phyloP scores from a whole-genome alignment of 768 basidiomycete genomes.

The Termitomyces sp. region DNA sequence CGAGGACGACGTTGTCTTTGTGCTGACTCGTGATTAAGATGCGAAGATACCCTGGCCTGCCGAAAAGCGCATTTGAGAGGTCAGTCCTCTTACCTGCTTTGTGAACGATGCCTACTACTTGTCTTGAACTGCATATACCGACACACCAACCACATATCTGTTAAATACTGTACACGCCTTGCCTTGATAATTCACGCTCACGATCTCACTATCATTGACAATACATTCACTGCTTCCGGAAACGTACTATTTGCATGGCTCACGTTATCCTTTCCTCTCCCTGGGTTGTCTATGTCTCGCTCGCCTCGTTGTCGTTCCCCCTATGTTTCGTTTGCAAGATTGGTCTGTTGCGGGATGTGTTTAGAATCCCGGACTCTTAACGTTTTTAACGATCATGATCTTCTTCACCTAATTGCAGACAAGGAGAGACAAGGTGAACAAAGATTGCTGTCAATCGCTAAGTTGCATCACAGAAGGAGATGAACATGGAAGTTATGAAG shows the following conservation, averaged over 20 bases:
- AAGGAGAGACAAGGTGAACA: background rate
- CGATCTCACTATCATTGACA: conserved; percentile 1
- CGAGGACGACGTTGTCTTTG: conserved; percentile 78
- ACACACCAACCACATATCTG: background rate
- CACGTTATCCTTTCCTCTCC: background rate
- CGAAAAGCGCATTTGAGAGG: conserved; percentile 24
- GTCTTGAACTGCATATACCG: conserved; percentile 6
- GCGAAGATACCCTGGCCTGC: conserved; percentile 38
- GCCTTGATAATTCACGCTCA: conserved; percentile 11
- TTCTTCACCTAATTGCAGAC: background rate
- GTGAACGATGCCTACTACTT: conserved; percentile 4
- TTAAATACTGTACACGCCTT: conserved; percentile 1
- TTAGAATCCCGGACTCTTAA: background rate
- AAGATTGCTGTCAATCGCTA: background rate
- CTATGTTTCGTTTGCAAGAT: background rate
- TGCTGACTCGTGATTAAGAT: conserved; percentile 43
- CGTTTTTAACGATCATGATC: background rate
- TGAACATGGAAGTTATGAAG: too few relatives aligned
- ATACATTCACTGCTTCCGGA: conserved; percentile 7
- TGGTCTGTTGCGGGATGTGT: background rate
- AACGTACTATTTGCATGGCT: background rate
- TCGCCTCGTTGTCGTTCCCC: background rate
- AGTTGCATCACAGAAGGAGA: too few relatives aligned
- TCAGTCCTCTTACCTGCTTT: conserved; percentile 12
- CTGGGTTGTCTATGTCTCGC: background rate